Evolutionary conservation across 2,329 filamentous ascomycete species (phyloP).

Genomic region (Hymenoscyphus infarciens): DNA sequence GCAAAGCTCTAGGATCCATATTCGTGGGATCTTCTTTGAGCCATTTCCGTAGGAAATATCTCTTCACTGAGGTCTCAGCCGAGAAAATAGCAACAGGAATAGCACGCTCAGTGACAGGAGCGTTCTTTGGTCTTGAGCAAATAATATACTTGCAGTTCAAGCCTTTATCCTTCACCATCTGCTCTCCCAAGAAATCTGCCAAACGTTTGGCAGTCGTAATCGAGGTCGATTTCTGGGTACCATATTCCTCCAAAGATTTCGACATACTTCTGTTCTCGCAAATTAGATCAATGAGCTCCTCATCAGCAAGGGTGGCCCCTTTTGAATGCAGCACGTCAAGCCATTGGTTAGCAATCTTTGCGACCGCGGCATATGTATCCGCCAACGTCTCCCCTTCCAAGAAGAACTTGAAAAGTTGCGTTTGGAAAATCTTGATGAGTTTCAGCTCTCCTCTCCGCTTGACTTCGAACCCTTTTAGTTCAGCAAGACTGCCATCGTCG

Average conservation of each 20-base stretch:
- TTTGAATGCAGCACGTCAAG: slow-evolving; percentile 89
- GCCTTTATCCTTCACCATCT: slow-evolving; percentile 99
- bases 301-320: slow-evolving; percentile 85
- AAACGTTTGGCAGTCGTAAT: slow-evolving; percentile 95
- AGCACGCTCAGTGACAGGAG: slow-evolving; percentile 90
- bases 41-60: slow-evolving; percentile 91
- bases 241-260: slow-evolving; percentile 96
- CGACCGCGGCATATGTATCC: slow-evolving; percentile 88
- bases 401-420: slow-evolving; percentile 99
- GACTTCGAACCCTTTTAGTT: slow-evolving; percentile 95
- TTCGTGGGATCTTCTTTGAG: slow-evolving; percentile 86
- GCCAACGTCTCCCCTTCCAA: slow-evolving; percentile 81
- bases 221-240: slow-evolving; percentile 93
- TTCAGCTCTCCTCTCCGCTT: slow-evolving; percentile 97
- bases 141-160: slow-evolving; percentile 99
- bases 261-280: slow-evolving; percentile 98
- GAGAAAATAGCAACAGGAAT: slow-evolving; percentile 97
- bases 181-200: slow-evolving; percentile 93
- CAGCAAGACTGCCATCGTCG: slow-evolving; percentile 89
- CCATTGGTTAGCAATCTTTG: slow-evolving; percentile 94
- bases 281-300: slow-evolving; percentile 99
- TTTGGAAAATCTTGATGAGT: slow-evolving; percentile 99
- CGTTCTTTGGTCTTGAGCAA: slow-evolving; percentile 77
- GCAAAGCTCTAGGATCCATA: slow-evolving; percentile 82
- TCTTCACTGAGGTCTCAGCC: slow-evolving; percentile 82